These are phyloP conservation scores for Aeschynomene evenia DNA, from an alignment of 306 rosid species.

Conservation along the genomic window DNA sequence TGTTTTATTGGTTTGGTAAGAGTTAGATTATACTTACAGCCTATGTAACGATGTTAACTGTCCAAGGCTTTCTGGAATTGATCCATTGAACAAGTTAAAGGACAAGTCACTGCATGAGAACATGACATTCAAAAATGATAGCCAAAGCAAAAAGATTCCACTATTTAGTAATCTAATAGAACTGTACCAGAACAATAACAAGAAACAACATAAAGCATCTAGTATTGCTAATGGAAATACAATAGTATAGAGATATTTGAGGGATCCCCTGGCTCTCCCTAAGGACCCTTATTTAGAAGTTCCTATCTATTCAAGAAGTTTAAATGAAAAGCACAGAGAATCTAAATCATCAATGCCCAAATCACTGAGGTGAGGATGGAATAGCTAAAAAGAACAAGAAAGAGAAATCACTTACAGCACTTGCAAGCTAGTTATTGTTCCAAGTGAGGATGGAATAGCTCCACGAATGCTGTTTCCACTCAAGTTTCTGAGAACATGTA, in stretches of 20 bases:
- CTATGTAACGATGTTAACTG: conserved; percentile 60
- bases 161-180: not conserved
- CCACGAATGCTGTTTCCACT: conserved; percentile 87
- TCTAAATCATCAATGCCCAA: conserved; percentile 6
- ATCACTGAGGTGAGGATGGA: not conserved
- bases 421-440: conserved; percentile 65
- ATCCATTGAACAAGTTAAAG: conserved; percentile 77
- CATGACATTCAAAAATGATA: conserved; percentile 31
- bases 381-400: conserved; percentile 9
- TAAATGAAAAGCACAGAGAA: conserved; percentile 4
- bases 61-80: conserved; percentile 93
- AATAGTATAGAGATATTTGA: not conserved
- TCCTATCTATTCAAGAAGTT: not conserved
- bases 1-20: conserved; percentile 14
- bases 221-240: not conserved
- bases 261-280: not conserved
- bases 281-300: not conserved
- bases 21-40: conserved; percentile 58
- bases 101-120: conserved; percentile 77
- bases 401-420: conserved; percentile 63
- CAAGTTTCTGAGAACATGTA: conserved; percentile 61
- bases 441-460: conserved; percentile 76
- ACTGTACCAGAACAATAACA: not conserved
- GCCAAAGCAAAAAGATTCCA: conserved; percentile 18
- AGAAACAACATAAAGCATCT: not conserved